Base-by-base conservation (phyloP, 768 basidiomycete species). In the Pholiota conissans region DNA sequence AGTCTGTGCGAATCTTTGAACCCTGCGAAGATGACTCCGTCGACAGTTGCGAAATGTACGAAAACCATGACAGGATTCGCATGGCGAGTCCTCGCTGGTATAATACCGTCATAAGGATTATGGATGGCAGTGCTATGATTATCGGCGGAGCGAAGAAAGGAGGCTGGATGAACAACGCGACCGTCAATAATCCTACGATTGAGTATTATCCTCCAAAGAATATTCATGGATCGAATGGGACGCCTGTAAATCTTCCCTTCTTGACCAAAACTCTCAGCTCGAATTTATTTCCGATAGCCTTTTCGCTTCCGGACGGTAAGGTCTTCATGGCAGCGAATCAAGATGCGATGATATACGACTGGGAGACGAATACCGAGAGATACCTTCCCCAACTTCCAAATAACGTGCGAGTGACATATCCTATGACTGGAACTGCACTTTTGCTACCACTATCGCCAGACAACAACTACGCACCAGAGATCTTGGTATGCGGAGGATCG, bases 31-130 rank as follows among this genome's bases (percentile, higher is more conserved):
- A 77, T 14, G 67, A 75, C 0, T 66, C 79, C 50, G 79, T 72
- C 10, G 71, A 74, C 11, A 69, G 54, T 28, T 95, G 93, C 65
- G 70, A 76, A 27, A 79, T 93, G 24, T 82, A 82, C 62, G 91
- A 93, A 64, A 73, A 87, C 65, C 89, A 85, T 49, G 71, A 69
- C 16, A 76, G 76, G 5, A 73, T 93, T 32, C 83, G 88, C 47
- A 83, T 91, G 82, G 88, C 90, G 3, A 86, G 83, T 63, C 84
- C 89, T 14, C 84, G 91, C 39, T 93, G 91, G 91, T 93, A 93
- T 71, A 85, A 81, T 57, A 89, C 90, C 0, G 85, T 83, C 3
- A 58, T 90, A 46, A 80, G 89, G 42, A 77, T 92, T 57, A 70
- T 75, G 5, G 91, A 91, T 60, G 91, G 91, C n/a, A 90, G 89